Evolutionary conservation across 2,329 filamentous ascomycete genomes (phyloP), one percentile per base, ranked within the genome.

Genomic region (Aspergillus cejpii): DNA sequence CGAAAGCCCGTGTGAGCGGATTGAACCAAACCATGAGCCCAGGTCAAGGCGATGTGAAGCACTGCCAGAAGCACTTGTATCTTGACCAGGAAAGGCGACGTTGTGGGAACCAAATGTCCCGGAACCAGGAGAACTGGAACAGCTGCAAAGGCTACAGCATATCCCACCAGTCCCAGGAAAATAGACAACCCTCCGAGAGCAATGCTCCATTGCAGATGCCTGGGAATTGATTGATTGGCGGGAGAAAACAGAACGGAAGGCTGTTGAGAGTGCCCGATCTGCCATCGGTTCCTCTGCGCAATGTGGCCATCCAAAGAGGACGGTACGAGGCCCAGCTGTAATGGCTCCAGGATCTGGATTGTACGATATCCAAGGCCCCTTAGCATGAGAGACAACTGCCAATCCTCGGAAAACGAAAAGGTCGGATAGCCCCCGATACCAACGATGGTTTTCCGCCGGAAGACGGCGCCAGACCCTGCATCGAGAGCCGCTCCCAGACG

Each of bases 281-380:
- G 58, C 67, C 66, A 70, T 48, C 67, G 53, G 27, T 61, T 64
- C 7, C 53, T 56, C 55, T 63, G 67, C 24, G 58, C 59, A 24
- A 60, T 59, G 47, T 66, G 64, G 17, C 64, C 63, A 15, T 58
- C 56, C 23, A 64, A 57, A 6, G 66, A 63, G 3, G 62, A 58
- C 24, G 57, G 66, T 10, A 68, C 63, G 1, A 59, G 52, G 0
- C 64, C 64, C 8, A 54, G 60, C 34, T 67, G 64, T n/a, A 67
- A 37, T 15, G 52, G 48, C 24, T 66, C 64, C 10, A 61, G 52
- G 0, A 66, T 51, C 15, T 61, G 59, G 12, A 63, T 49, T 3
- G 54, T 63, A 12, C 50, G 50, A 37, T 62, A 55, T 2, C 58
- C 64, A 12, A 55, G 45, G 1, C 60, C 61, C 12, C 56, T 54